Evolutionary conservation across 352 stramenopile genomes (phyloP), one percentile per base, ranked within the genome.

Genomic region (Phytophthora nicotianae): DNA sequence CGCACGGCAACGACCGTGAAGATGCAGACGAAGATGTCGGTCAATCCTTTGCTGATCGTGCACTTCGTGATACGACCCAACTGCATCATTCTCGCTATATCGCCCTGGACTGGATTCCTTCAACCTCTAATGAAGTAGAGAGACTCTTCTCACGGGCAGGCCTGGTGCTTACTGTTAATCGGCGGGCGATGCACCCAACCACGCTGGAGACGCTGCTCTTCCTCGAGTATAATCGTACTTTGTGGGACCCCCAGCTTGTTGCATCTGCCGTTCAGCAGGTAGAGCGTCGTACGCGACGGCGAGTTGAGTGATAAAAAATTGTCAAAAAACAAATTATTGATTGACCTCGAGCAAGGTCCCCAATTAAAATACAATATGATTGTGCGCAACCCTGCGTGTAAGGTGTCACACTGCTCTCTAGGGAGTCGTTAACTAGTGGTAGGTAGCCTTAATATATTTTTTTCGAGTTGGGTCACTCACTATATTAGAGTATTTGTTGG

Each of bases 321-420:
- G 32, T 2, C 17, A 56, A 56, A 26, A 56, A 56, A 57, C 50
- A 37, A 57, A 57, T 57, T 40, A 57, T 57, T 57, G 35, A 40
- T 48, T 57, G 50, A 57, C 37, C 6, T 13, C 11, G 3, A 20
- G 11, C 11, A 10, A 33, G 42, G 23, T 11, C 14, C 8, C 7
- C 42, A 49, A 49, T 49, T 33, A 32, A 49, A 49, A 13, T 13
- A 49, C 20, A 49, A 33, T 43, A 5, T 33, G 27, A 33, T 33
- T 33, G 9, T 8, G 11, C 27, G 27, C 27, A 33, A 33, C n/a
- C n/a, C n/a, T n/a, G n/a, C 5, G 9, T 35, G 9, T n/a, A n/a
- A n/a, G n/a, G n/a, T n/a, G n/a, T n/a, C n/a, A n/a, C n/a, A n/a
- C n/a, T n/a, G n/a, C n/a, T n/a, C n/a, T n/a, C n/a, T n/a, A n/a